Conservation (phyloP, 805 yeast species). For the Blastobotrys robertii region DNA sequence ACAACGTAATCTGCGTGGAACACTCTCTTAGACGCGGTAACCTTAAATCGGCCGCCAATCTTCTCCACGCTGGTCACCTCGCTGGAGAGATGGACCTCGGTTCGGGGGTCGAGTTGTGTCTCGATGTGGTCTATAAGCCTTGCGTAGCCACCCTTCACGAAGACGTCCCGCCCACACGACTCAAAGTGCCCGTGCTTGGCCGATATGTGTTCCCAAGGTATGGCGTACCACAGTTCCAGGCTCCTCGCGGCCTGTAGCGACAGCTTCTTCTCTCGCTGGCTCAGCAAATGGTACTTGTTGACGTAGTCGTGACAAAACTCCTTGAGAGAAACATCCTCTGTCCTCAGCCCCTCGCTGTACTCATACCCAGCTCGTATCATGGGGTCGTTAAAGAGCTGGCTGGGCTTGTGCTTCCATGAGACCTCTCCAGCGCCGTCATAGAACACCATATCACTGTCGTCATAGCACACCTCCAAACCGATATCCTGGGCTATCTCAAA, state of each 20-base stretch:
- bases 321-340: constrained; percentile 42
- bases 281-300: constrained; percentile 20
- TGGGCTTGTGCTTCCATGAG: constrained; percentile 6
- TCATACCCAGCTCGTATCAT: constrained; percentile 48
- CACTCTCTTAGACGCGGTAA: background rate
- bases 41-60: background rate
- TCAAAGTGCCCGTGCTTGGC: constrained; percentile 60
- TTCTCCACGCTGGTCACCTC: background rate
- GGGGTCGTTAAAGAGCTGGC: constrained; percentile 44
- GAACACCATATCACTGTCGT: constrained; percentile 33
- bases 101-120: background rate
- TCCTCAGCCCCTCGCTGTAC: constrained; percentile 40
- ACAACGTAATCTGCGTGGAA: constrained; percentile 40
- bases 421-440: constrained; percentile 30
- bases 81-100: background rate
- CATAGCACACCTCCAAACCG: constrained; percentile 32
- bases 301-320: constrained; percentile 42
- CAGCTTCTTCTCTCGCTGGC: constrained; percentile 37
- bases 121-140: constrained; percentile 5
- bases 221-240: constrained; percentile 74
- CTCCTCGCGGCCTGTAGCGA: constrained; percentile 46
- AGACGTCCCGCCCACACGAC: constrained; percentile 71
- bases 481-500: constrained; percentile 39
- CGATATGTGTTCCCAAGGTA: constrained; percentile 56
- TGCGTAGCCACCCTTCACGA: constrained; percentile 52